Base-by-base conservation (phyloP, 2,329 filamentous ascomycete genomes). In the Claviceps cyperi region DNA sequence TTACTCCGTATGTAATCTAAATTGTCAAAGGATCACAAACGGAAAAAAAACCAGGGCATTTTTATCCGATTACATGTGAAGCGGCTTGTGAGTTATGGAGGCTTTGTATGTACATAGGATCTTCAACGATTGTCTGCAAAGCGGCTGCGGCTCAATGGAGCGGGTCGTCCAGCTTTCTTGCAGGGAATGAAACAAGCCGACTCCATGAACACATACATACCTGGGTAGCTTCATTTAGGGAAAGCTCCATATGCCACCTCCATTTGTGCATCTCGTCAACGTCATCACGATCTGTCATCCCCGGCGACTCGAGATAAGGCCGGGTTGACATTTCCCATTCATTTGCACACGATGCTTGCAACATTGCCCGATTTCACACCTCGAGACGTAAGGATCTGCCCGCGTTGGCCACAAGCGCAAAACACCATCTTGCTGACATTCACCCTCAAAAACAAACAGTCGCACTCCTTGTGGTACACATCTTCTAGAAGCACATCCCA, bases 391-490 rank as follows among this genome's bases (percentile, higher is more conserved):
- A 63, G 76, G 19, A 35, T 3, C 44, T 19, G 15, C 11, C 32
- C 19, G 24, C 21, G 6, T 22, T n/a, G 13, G 37, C 1, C 36
- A 35, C 2, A 46, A 32, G 9, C 17, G 28, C 2, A 44, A 46
- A 19, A 24, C 15, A 39, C 43, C 43, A 4, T 13, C 11, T 28
- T 39, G 36, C 37, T 22, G 9, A 39, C 37, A 38, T 17, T 14
- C 4, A 5, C 17, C 4, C 22, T 13, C n/a, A 17, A 19, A 47
- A 47, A 22, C 19, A 38, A 28, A 49, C 17, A 87, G 84, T 81
- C 82, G 37, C 81, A 87, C 64, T 76, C 79, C 48, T 74, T 87
- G 52, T 88, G 84, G 84, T 86, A 86, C 64, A 78, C 77, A 36
- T 80, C 82, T 13, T 75, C 81, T 5, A 75, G 79, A 47, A 71